Base-by-base conservation (phyloP, 129 eudicot genomes). In the Helichrysum umbraculigerum region DNA sequence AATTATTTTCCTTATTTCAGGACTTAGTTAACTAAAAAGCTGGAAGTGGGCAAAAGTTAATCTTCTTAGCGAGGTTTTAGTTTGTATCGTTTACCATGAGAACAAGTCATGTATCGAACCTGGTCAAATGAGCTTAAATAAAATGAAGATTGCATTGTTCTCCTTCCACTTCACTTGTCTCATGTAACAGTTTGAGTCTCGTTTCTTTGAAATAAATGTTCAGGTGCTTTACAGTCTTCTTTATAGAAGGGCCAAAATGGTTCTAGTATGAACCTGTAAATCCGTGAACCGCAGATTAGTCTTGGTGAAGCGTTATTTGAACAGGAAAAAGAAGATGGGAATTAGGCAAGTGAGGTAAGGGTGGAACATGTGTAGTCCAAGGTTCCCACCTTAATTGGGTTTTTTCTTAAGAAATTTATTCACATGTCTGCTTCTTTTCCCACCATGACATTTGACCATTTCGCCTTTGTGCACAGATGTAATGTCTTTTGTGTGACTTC, bases 321-420 rank as follows among this genome's bases (percentile, higher is more conserved):
- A 73, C 52, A 66, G 28, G 83, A 72, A 66, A 79, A 78, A 7
- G 41, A 30, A 78, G 76, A 19, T 21, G 22, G 51, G 42, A 56
- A 68, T 57, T 56, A 68, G 50, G 69, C 21, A 37, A 68, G 44
- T 57, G 22, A 37, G 62, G 75, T 29, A 33, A 58, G 62, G 51
- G 30, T 61, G 76, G 51, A 80, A 79, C 60, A 79, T 22, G 68
- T 80, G 70, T 16, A 47, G 78, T 79, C 68, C 68, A 72, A 72
- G 67, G 73, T 52, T 79, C 54, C 54, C 75, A 66, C 69, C 11
- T 9, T 66, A 62, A 56, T 52, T 8, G 11, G 20, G 47, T 59
- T 30, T 11, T 14, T 14, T 12, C 61, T 28, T 54, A 71, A 52
- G 30, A 76, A 76, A 57, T 12, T n/a, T 79, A 57, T 79, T 56